phyloP scores from a whole-genome alignment of 1,284 basidiomycete genomes.

The Leccinum subrobustum region DNA sequence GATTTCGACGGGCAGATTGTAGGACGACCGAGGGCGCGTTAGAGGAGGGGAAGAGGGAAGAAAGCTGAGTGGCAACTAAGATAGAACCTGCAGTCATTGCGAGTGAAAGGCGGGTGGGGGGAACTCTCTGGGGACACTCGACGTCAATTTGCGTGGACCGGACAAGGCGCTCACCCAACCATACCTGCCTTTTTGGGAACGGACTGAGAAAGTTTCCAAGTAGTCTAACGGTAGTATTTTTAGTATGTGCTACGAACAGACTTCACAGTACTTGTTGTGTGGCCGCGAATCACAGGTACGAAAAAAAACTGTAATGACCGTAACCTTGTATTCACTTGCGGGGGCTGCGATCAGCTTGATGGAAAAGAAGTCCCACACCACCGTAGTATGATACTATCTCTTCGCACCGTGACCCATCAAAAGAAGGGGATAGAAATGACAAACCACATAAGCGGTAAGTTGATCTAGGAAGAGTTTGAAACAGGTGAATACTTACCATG shows the following conservation, averaged over 20 bases:
- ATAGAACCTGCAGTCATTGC: constrained; percentile 44
- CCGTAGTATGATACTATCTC: not conserved
- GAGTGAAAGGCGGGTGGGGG: not conserved
- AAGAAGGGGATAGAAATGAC: not conserved
- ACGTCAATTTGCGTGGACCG: not conserved
- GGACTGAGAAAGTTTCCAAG: not conserved
- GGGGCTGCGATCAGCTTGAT: not conserved
- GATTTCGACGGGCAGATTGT: constrained; percentile 54
- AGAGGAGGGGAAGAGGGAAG: constrained; percentile 54
- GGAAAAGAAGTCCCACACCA: not conserved
- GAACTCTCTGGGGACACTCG: not conserved
- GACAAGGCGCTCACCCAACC: constrained; percentile 2
- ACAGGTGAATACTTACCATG: not conserved
- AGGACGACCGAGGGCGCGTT: constrained; percentile 54
- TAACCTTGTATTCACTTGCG: not conserved
- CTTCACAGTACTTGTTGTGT: no score
- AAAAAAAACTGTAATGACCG: not conserved
- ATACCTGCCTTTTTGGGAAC: constrained; percentile 29
- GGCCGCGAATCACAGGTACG: not conserved
- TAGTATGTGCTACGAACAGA: no score
- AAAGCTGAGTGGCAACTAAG: constrained; percentile 62
- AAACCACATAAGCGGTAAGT: not conserved
- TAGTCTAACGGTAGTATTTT: no score
- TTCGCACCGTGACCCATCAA: not conserved
- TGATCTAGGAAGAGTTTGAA: not conserved